Evolutionary conservation across 2,329 filamentous ascomycete genomes (phyloP).

Genomic region (Triangularia verruculosa): DNA sequence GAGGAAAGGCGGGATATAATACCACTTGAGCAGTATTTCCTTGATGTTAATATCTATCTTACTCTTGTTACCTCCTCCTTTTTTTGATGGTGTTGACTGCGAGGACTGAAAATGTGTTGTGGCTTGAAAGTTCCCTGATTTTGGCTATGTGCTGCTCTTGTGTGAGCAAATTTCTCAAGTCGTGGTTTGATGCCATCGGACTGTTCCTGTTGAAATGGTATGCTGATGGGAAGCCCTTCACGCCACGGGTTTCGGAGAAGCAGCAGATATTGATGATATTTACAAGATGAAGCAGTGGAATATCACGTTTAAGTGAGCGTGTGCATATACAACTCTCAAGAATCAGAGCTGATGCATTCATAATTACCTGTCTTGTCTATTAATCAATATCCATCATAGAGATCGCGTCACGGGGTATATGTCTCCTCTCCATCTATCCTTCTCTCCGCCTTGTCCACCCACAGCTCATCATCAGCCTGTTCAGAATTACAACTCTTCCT

Average conservation of each 20-base stretch:
- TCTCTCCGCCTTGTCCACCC: no score
- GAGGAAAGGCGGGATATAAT: not conserved
- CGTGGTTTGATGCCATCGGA: no score
- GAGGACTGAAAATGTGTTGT: not conserved
- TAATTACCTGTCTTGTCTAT: not conserved
- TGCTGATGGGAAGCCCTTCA: no score
- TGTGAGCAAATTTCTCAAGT: no score
- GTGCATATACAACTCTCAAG: not conserved
- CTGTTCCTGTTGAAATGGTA: no score
- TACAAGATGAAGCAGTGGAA: no score
- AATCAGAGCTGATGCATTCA: not conserved
- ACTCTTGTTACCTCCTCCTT: not conserved
- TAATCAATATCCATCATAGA: not conserved
- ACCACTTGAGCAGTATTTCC: not conserved
- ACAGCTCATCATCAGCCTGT: not conserved
- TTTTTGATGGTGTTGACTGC: not conserved
- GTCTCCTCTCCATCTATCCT: not conserved
- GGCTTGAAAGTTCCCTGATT: not conserved
- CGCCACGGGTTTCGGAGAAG: no score
- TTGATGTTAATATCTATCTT: not conserved
- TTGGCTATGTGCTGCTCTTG: no score
- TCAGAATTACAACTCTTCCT: slow-evolving; percentile 17
- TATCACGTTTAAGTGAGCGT: not conserved
- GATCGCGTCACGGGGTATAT: not conserved
- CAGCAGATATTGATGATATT: no score